Percentiles rank a stretch among this genome's conserved stretches.
phyloP scores from a whole-genome alignment of 495 filamentous ascomycete genomes.

The Hypomontagnella monticulosa region DNA sequence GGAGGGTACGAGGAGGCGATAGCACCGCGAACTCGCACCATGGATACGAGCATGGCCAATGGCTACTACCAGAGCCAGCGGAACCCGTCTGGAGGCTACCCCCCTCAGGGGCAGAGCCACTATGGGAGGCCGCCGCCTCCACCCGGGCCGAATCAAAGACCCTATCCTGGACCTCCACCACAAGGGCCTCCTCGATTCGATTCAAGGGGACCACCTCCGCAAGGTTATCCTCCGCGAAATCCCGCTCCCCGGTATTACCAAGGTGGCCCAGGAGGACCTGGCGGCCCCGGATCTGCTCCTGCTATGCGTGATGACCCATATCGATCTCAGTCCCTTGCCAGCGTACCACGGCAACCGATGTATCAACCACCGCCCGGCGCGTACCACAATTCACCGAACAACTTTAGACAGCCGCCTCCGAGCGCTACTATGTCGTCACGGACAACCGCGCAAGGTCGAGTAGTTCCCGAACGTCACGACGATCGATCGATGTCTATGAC shows the following conservation, averaged over 20 bases:
- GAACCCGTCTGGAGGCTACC: slow-evolving; percentile 57
- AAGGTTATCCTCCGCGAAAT: slow-evolving; percentile 64
- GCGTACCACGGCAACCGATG: slow-evolving; percentile 69
- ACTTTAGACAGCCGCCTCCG: slow-evolving; percentile 74
- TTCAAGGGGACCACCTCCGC: slow-evolving; percentile 55
- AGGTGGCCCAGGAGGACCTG: slow-evolving; percentile 29
- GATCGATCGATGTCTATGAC: slow-evolving; percentile 97
- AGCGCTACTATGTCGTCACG: slow-evolving; percentile 70
- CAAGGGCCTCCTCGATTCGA: slow-evolving; percentile 49
- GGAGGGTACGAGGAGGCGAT: slow-evolving; percentile 56
- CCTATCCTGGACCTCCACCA: slow-evolving; percentile 66
- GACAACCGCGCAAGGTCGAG: slow-evolving; percentile 88
- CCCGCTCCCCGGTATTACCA: slow-evolving; percentile 65
- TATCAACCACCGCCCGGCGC: slow-evolving; percentile 72
- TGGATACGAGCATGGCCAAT: slow-evolving; percentile 57
- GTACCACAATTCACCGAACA: slow-evolving; percentile 74
- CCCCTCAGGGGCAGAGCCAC: slow-evolving; percentile 33
- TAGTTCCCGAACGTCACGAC: slow-evolving; percentile 90
- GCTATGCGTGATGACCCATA: slow-evolving; percentile 85
- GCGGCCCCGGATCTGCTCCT: slow-evolving; percentile 62
- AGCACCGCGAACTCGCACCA: slow-evolving; percentile 50
- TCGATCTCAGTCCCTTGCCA: slow-evolving; percentile 91
- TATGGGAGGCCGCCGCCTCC: slow-evolving; percentile 40
- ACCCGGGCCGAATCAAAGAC: slow-evolving; percentile 43
- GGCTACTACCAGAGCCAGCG: slow-evolving; percentile 67